Evolutionary conservation across 805 yeast species (phyloP).

Genomic region (Starmerella bombicola): DNA sequence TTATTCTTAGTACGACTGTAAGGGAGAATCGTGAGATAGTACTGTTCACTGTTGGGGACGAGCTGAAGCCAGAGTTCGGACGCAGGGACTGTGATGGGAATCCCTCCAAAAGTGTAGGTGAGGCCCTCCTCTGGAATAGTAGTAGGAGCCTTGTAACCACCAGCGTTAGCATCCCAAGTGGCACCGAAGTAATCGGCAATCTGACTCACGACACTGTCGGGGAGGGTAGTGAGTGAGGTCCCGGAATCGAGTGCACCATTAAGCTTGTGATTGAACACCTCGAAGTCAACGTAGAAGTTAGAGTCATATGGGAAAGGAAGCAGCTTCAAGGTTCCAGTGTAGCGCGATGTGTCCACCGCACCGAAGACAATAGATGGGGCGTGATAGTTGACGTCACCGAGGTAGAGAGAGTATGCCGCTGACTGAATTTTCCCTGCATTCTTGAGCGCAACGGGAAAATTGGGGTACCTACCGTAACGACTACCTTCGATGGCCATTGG

Average conservation of each 20-base stretch:
- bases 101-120: slow-evolving; percentile 20
- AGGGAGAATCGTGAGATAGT: slow-evolving; percentile 12
- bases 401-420: slow-evolving; percentile 37
- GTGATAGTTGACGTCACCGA: slow-evolving; percentile 28
- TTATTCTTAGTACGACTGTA: slow-evolving; percentile 13
- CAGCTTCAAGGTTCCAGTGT: slow-evolving; percentile 34
- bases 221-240: slow-evolving; percentile 36
- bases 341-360: slow-evolving; percentile 54
- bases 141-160: slow-evolving; percentile 5
- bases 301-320: slow-evolving; percentile 2
- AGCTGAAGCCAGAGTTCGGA: slow-evolving; percentile 16
- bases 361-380: slow-evolving; percentile 36
- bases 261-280: slow-evolving; percentile 7
- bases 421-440: slow-evolving; percentile 33
- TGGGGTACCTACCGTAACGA: slow-evolving; percentile 22
- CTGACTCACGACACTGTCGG: slow-evolving; percentile 20
- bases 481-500: not conserved
- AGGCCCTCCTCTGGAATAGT: slow-evolving; percentile 1
- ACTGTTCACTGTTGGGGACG: not conserved
- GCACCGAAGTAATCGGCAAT: slow-evolving; percentile 13
- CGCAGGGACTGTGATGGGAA: slow-evolving; percentile 18
- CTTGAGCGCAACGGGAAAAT: slow-evolving; percentile 29
- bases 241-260: slow-evolving; percentile 37
- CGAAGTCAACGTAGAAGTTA: slow-evolving; percentile 11
- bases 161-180: slow-evolving; percentile 2